Evolutionary conservation across 108 stramenopile species (phyloP), one percentile per base, ranked within the genome.

Genomic region (Skeletonema grethae): DNA sequence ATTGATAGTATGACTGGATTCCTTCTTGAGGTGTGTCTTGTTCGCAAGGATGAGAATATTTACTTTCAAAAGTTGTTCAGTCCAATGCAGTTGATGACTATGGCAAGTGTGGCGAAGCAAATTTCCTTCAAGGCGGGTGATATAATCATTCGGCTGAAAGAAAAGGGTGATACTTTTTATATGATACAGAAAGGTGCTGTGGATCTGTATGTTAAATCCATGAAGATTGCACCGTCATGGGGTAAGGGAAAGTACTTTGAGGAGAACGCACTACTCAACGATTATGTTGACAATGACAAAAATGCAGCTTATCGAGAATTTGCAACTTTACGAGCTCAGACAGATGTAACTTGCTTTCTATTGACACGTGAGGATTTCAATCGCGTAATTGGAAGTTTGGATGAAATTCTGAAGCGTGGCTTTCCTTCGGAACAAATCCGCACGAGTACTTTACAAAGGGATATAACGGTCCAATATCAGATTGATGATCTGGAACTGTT

Each of bases 111-210:
- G 22, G 48, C 84, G 64, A 82, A 84, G 38, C 67, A 62, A 31
- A 78, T 79, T 35, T 58, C 57, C 69, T 86, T 64, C 39, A 29
- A 59, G 20, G 46, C 53, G 15, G 91, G 87, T 4, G 71, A 79
- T 8, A 66, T 65, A 12, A 86, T 95, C 18, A 65, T 91, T 58
- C 58, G 85, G n/a, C 69, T 93, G 77, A 89, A 90, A 43, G 92
- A 95, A 16, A 61, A 58, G 9, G 92, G 91, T 4, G 77, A 93
- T 57, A 82, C 68, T 1, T 84, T 87, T 45, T 89, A 85, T 76
- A 85, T 89, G 63, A 81, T 89, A 57, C 69, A 67, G 45, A 77
- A 48, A 61, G 84, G 84, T 5, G 72, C 41, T 41, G 80, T 82
- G 2, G 45, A 67, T 34, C 65, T 85, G 18, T 71, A 29, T 20